A percentile compares a stretch with the other conserved stretches of the same genome.
These are phyloP conservation scores for Marasmius fiardii DNA, from an alignment of 1,284 basidiomycete genomes.

Conservation along the genomic window DNA sequence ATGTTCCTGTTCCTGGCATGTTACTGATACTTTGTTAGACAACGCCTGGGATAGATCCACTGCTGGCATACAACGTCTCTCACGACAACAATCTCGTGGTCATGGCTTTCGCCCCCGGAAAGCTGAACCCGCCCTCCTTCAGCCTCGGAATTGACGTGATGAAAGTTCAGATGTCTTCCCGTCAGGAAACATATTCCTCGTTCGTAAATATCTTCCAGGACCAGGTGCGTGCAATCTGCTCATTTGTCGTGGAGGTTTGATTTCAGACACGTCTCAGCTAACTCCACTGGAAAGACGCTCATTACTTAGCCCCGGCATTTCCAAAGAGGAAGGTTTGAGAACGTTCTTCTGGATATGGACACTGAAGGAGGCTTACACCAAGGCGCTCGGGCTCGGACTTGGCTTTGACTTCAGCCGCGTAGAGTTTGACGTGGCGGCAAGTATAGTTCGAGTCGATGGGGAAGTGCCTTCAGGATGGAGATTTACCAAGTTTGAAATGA, in stretches of 20 bases:
- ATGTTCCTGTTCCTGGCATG: constrained; percentile 3
- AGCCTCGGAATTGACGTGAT: constrained; percentile 76
- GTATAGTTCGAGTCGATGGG: constrained; percentile 56
- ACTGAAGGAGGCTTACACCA: constrained; percentile 84
- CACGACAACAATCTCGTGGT: constrained; percentile 74
- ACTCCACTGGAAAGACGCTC: constrained; percentile 47
- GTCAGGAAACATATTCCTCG: constrained; percentile 47
- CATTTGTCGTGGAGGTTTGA: neutral
- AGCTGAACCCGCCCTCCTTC: constrained; percentile 52
- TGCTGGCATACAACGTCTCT: constrained; percentile 74
- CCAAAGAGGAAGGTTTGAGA: constrained; percentile 42
- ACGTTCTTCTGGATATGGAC: constrained; percentile 82
- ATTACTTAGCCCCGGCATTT: constrained; percentile 33
- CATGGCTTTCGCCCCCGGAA: constrained; percentile 58
- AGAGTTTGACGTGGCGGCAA: constrained; percentile 56
- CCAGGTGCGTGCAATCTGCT: constrained; percentile 42
- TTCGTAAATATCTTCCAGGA: constrained; percentile 66
- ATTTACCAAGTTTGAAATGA: constrained; percentile 57
- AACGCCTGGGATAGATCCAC: constrained; percentile 38
- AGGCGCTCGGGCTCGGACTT: constrained; percentile 77
- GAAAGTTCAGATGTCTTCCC: constrained; percentile 59
- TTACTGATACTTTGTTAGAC: constrained; percentile 29
- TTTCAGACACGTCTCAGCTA: constrained; percentile 38
- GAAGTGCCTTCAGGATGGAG: constrained; percentile 57
- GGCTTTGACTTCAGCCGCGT: constrained; percentile 76